Percentiles rank a stretch among this genome's conserved stretches.
These are phyloP conservation scores for Podospora appendiculata DNA, from an alignment of 495 filamentous ascomycete species.

Conservation along the genomic window DNA sequence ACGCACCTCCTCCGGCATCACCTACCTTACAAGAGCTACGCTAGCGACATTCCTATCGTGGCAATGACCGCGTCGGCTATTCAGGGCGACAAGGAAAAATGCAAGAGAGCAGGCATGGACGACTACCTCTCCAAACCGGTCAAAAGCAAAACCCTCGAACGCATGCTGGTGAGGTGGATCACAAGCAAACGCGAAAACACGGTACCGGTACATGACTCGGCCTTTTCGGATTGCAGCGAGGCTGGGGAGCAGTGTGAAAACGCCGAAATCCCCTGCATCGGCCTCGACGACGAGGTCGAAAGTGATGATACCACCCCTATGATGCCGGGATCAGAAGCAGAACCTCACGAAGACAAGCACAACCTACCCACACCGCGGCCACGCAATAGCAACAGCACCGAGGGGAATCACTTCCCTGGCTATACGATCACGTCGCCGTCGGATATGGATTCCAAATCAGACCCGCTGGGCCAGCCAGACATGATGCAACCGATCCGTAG, in stretches of 20 bases:
- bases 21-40: constrained; percentile 44
- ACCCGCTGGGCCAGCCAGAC: neutral
- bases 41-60: constrained; percentile 58
- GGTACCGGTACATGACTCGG: neutral
- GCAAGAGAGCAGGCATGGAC: constrained; percentile 70
- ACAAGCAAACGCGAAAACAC: constrained; percentile 12
- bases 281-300: constrained; percentile 1
- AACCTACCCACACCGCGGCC: constrained; percentile 22
- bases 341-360: neutral
- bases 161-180: constrained; percentile 58
- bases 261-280: constrained; percentile 20
- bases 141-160: constrained; percentile 57
- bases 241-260: constrained; percentile 20
- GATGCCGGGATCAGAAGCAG: neutral
- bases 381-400: neutral
- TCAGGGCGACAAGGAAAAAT: constrained; percentile 74
- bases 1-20: constrained; percentile 63
- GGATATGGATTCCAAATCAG: neutral
- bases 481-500: constrained; percentile 15
- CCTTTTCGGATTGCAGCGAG: constrained; percentile 22
- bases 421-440: neutral
- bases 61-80: constrained; percentile 80
- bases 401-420: constrained; percentile 3
- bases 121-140: constrained; percentile 79
- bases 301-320: constrained; percentile 3